Evolutionary conservation across 139 green algal genomes (phyloP).

Genomic region (Desmodesmus armatus): DNA sequence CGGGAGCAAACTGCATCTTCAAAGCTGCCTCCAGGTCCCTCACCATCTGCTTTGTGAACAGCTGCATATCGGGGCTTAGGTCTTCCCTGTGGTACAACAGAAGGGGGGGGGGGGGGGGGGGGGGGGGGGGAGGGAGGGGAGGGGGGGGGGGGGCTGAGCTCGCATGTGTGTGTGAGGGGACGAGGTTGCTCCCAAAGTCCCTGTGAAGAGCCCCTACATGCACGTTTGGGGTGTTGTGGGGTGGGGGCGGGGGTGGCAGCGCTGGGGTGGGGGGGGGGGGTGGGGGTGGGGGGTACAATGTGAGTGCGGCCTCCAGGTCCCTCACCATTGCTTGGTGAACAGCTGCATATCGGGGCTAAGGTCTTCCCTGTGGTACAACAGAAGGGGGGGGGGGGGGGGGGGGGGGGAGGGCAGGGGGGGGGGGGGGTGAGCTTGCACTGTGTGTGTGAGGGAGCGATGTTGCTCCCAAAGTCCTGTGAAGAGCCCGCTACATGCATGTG

Average conservation of each 20-base stretch:
- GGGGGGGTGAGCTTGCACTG: too few relatives aligned
- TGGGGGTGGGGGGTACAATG: conserved; percentile 11
- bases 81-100: neutral
- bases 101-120: neutral
- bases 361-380: neutral
- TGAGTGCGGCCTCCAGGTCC: conserved; percentile 23
- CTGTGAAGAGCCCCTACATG: too few relatives aligned
- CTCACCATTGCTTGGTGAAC: conserved; percentile 25
- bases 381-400: neutral
- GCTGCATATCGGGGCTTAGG: conserved; percentile 1
- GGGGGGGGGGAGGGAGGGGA: neutral
- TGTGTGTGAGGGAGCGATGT: too few relatives aligned
- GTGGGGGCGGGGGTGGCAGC: too few relatives aligned
- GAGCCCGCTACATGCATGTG: too few relatives aligned
- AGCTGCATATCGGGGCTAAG: conserved; percentile 1
- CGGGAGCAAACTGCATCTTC: conserved; percentile 23
- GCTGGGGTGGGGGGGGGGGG: too few relatives aligned
- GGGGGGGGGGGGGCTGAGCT: too few relatives aligned
- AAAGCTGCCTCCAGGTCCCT: conserved; percentile 22
- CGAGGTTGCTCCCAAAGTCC: too few relatives aligned
- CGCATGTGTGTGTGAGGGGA: neutral
- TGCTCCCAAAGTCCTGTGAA: too few relatives aligned
- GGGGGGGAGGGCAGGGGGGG: too few relatives aligned
- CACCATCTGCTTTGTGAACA: conserved; percentile 25
- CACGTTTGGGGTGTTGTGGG: too few relatives aligned